Conservation (phyloP, 352 stramenopile genomes). For the Globisporangium okanoganense region DNA sequence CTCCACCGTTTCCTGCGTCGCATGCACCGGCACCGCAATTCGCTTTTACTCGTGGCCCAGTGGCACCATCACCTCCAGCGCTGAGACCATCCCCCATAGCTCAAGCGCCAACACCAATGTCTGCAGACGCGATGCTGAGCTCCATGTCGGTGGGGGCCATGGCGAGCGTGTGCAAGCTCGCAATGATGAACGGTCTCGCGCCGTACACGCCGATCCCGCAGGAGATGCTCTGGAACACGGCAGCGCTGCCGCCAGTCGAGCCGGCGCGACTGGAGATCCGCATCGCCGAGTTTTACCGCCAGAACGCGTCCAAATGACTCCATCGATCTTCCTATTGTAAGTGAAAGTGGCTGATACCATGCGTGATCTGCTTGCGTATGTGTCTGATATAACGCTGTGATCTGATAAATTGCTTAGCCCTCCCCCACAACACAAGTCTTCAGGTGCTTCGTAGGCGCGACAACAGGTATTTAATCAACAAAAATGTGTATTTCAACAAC, state of each 20-base stretch:
- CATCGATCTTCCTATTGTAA: background rate
- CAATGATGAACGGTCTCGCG: constrained; percentile 26
- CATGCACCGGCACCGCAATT: constrained; percentile 5
- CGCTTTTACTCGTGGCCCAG: background rate
- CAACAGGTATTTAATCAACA: constrained; percentile 6
- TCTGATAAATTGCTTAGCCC: background rate
- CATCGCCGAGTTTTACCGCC: constrained; percentile 51
- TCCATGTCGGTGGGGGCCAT: constrained; percentile 39
- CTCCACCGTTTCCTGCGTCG: background rate
- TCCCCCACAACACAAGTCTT: background rate
- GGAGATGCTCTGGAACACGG: constrained; percentile 30
- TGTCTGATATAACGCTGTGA: background rate
- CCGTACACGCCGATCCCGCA: constrained; percentile 36
- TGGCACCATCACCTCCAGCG: background rate
- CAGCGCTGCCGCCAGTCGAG: constrained; percentile 34
- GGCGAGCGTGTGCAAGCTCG: constrained; percentile 49
- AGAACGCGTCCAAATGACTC: background rate
- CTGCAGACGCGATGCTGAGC: constrained; percentile 15
- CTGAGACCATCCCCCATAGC: background rate
- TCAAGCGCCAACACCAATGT: background rate
- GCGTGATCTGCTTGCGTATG: background rate
- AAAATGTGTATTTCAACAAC: background rate
- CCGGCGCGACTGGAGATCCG: constrained; percentile 49
- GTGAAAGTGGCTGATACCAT: background rate
- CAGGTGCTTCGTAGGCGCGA: background rate